Evolutionary conservation across 2,329 filamentous ascomycete genomes (phyloP), one percentile per base, ranked within the genome.

Genomic region (Talaromyces sp.): DNA sequence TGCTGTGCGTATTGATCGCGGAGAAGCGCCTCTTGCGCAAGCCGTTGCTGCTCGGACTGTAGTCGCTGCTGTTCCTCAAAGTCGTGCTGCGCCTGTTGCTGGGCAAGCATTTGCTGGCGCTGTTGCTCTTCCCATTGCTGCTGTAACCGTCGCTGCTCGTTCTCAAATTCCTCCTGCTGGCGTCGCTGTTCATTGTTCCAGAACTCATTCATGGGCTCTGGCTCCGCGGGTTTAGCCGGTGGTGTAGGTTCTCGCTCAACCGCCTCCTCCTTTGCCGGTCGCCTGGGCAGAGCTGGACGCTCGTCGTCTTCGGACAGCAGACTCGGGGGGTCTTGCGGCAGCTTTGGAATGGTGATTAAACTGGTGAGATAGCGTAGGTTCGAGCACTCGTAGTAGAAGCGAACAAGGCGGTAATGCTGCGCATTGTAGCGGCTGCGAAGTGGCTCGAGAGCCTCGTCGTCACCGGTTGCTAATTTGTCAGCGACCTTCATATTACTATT

Each of bases 361-460:
- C 92, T 96, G 14, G 95, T 99, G 56, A 99, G 84, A 74, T 99
- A 99, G 68, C 95, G 89, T 60, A 99, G 83, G 75, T 98, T 99
- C 10, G 95, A 97, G 78, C 95, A 99, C 78, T 99, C 95, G 77
- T 98, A 98, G 79, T 99, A 99, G 79, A 98, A 99, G 72, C 96
- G 95, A 73, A 96, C 90, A 16, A 99, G 85, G 18, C 95, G 90
- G 80, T 98, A 94, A 76, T 99, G 95, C 72, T 98, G 95, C 14
- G 95, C 92, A 75, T 97, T 90, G 75, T 98, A 99, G 70, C 94
- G 85, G 65, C 89, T 86, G 61, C 94, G 89, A 6, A 99, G 85
- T 1, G 94, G 95, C 66, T 93, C 89, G 54, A 99, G 83, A 6
- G 92, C 94, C 63, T 97, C 95, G 65, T 96, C 90, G 70, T 99